Evolutionary conservation across 805 yeast genomes (phyloP).

Genomic region (Candida vaughaniae): DNA sequence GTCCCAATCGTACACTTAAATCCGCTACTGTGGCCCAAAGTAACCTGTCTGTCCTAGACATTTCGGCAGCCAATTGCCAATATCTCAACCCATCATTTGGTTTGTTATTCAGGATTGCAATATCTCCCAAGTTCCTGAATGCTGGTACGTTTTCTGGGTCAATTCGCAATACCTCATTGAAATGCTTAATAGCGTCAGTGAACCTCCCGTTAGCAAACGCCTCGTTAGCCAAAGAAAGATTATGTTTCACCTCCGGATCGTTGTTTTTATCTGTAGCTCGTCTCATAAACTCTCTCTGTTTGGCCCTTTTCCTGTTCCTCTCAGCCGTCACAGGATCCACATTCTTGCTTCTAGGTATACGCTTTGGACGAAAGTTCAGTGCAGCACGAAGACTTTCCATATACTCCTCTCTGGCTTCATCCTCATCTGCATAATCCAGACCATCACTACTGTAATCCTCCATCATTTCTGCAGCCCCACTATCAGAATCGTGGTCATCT

Average conservation of each 20-base stretch:
- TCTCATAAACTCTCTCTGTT: constrained; percentile 8
- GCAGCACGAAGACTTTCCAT: constrained; percentile 2
- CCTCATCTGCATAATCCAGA: background rate
- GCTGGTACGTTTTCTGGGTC: constrained; percentile 82
- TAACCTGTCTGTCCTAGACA: constrained; percentile 70
- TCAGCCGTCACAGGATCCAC: constrained; percentile 1
- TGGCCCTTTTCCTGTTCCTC: constrained; percentile 3
- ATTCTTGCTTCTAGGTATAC: background rate
- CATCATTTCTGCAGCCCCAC: too few species aligned
- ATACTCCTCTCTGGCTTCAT: constrained; percentile 4
- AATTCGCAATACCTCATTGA: constrained; percentile 67
- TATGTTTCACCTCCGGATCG: constrained; percentile 70
- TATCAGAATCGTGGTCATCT: too few species aligned
- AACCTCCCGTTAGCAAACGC: constrained; percentile 69
- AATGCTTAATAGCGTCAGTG: constrained; percentile 57
- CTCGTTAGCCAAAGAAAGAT: constrained; percentile 74
- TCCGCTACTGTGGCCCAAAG: constrained; percentile 81
- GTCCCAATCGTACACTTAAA: constrained; percentile 61
- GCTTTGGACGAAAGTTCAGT: background rate
- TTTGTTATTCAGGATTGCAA: constrained; percentile 65
- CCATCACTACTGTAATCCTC: background rate
- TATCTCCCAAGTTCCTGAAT: constrained; percentile 84
- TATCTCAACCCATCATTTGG: constrained; percentile 72
- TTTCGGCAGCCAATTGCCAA: constrained; percentile 80
- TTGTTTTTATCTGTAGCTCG: constrained; percentile 39